Conservation (phyloP, 176 grass and related monocot species). For the Chloris gayana region DNA sequence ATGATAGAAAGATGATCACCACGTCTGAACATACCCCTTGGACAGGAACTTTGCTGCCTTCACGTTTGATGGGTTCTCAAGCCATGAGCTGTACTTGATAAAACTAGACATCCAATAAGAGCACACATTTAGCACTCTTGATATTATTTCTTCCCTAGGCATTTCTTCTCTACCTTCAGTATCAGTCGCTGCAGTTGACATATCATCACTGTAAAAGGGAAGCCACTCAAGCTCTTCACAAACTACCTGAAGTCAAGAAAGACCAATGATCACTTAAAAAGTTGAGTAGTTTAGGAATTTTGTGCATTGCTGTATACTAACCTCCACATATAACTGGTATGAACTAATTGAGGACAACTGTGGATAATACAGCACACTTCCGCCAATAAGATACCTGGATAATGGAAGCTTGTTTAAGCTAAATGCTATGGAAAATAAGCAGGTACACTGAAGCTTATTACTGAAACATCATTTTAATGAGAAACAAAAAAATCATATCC, state of each 20-base stretch:
- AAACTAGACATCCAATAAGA: conserved; percentile 94
- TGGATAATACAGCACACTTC: conserved; percentile 96
- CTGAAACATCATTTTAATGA: conserved; percentile 22
- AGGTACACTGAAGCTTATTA: conserved; percentile 25
- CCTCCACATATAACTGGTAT: conserved; percentile 98
- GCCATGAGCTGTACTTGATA: conserved; percentile 90
- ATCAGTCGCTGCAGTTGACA: conserved; percentile 51
- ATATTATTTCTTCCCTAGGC: conserved; percentile 65
- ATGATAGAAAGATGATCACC: conserved; percentile 36
- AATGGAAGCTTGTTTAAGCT: conserved; percentile 24
- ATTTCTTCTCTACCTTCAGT: conserved; percentile 59
- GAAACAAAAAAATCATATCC: conserved; percentile 26
- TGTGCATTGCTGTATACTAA: conserved; percentile 50
- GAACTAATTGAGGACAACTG: conserved; percentile 98
- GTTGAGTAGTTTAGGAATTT: conserved; percentile 26
- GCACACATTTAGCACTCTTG: conserved; percentile 73
- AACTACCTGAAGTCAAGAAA: conserved; percentile 69
- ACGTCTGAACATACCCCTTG: conserved; percentile 67
- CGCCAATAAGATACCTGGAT: conserved; percentile 96
- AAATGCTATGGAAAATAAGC: conserved; percentile 8
- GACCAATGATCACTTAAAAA: conserved; percentile 30
- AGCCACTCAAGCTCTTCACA: conserved; percentile 99
- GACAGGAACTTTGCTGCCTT: conserved; percentile 88
- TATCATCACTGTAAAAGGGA: conserved; percentile 73
- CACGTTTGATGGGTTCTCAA: conserved; percentile 93